Evolutionary conservation across 805 yeast species (phyloP).

Genomic region (Torulaspora indica): DNA sequence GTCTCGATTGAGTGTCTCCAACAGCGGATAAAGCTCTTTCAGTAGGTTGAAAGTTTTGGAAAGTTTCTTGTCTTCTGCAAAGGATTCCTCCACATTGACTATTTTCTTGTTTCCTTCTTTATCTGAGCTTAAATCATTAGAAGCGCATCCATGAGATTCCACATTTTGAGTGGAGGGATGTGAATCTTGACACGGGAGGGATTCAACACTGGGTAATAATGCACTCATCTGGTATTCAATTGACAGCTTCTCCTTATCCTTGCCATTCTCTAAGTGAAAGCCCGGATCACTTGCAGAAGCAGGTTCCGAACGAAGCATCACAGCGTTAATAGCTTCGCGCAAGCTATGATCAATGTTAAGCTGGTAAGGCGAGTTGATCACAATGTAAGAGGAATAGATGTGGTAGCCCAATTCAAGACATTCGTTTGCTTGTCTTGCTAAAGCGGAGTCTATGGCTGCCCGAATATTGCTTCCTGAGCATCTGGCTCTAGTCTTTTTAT

Average conservation of each 20-base stretch:
- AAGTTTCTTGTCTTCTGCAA: constrained; percentile 6
- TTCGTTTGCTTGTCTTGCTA: constrained; percentile 45
- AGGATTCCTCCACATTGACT: neutral
- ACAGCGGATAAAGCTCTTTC: constrained; percentile 40
- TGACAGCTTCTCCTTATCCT: neutral
- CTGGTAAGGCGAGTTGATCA: constrained; percentile 62
- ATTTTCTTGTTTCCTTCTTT: neutral
- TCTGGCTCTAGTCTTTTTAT: constrained; percentile 11
- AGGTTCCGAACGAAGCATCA: constrained; percentile 40
- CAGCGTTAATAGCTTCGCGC: constrained; percentile 41
- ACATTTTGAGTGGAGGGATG: neutral
- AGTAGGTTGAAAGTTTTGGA: constrained; percentile 36
- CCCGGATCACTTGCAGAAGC: constrained; percentile 23
- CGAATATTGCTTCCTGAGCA: constrained; percentile 22
- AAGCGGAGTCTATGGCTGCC: constrained; percentile 37
- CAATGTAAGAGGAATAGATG: constrained; percentile 61
- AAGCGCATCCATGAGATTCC: neutral
- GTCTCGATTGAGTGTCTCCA: constrained; percentile 46
- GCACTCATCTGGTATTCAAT: neutral
- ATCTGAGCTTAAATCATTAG: neutral
- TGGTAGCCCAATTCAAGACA: constrained; percentile 59
- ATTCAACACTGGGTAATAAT: neutral
- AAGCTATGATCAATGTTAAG: constrained; percentile 60
- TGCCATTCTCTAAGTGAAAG: neutral
- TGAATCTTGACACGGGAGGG: neutral